These are phyloP conservation scores for Dissophora globulifera DNA, from an alignment of 192 early-diverging fungal species.

Conservation along the genomic window DNA sequence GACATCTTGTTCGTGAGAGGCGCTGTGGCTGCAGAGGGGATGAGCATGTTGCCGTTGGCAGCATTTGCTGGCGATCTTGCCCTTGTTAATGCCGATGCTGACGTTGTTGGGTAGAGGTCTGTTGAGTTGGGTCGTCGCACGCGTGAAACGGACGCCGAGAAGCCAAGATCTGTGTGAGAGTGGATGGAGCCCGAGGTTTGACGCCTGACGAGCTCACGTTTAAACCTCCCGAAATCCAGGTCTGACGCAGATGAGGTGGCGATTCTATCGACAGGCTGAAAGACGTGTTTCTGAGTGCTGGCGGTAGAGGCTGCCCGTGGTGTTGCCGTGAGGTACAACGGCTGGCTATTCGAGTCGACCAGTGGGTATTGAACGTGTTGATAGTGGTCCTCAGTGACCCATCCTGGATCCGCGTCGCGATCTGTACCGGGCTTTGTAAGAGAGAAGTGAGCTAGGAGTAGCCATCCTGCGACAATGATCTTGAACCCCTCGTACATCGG, in stretches of 20 bases:
- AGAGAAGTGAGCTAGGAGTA: constrained; percentile 30
- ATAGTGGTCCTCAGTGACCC: background rate
- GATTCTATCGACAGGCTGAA: background rate
- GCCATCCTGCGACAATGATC: constrained; percentile 34
- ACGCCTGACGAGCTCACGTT: constrained; percentile 36
- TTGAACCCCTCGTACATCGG: constrained; percentile 35
- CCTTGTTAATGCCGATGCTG: constrained; percentile 2
- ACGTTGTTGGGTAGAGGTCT: background rate
- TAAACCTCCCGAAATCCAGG: constrained; percentile 44
- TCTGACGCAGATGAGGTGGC: background rate
- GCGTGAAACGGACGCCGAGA: background rate
- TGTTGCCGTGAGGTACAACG: background rate
- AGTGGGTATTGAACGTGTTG: no score
- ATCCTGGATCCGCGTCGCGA: background rate
- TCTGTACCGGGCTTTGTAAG: constrained; percentile 8
- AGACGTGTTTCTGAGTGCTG: no score
- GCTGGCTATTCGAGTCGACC: background rate
- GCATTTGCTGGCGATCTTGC: background rate
- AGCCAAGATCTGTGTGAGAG: background rate
- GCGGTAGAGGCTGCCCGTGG: background rate
- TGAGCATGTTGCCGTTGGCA: background rate
- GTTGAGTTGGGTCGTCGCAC: background rate
- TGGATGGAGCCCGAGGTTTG: background rate
- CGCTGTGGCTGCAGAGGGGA: background rate
- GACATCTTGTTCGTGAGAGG: background rate